Evolutionary conservation across 148 eudicot genomes (phyloP).

Genomic region (Cornus florida): DNA sequence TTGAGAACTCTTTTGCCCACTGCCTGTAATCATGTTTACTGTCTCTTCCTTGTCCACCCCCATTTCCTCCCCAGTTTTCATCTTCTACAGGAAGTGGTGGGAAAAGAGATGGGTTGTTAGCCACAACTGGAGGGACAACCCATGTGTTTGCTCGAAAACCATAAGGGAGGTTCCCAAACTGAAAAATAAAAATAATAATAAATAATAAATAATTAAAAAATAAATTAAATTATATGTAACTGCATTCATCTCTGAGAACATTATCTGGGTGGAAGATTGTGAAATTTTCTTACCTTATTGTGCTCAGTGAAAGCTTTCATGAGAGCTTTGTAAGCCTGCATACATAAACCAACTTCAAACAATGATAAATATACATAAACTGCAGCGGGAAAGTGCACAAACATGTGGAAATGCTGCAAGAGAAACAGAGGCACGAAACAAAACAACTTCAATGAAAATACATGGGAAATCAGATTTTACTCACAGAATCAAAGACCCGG

Average conservation of each 20-base stretch:
- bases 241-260: conserved; percentile 5
- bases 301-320: conserved; percentile 91
- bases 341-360: conserved; percentile 4
- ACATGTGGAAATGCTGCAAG: neutral
- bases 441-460: neutral
- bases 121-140: conserved; percentile 80
- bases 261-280: neutral
- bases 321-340: conserved; percentile 85
- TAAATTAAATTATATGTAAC: neutral
- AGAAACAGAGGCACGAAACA: neutral
- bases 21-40: conserved; percentile 54
- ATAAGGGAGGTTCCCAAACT: conserved; percentile 97
- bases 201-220: too few relatives aligned
- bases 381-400: neutral
- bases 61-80: conserved; percentile 92
- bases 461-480: conserved; percentile 4
- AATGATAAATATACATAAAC: neutral
- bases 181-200: conserved; percentile 23
- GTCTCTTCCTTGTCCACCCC: conserved; percentile 87
- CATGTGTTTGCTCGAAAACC: conserved; percentile 95
- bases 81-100: conserved; percentile 89
- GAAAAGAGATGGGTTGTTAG: conserved; percentile 64
- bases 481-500: conserved; percentile 76
- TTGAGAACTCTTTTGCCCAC: conserved; percentile 80
- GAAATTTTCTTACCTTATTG: conserved; percentile 53